Percentiles rank a stretch among this genome's conserved stretches.
Conservation (phyloP, 2,329 filamentous ascomycete species). For the Epichloe festucae region DNA sequence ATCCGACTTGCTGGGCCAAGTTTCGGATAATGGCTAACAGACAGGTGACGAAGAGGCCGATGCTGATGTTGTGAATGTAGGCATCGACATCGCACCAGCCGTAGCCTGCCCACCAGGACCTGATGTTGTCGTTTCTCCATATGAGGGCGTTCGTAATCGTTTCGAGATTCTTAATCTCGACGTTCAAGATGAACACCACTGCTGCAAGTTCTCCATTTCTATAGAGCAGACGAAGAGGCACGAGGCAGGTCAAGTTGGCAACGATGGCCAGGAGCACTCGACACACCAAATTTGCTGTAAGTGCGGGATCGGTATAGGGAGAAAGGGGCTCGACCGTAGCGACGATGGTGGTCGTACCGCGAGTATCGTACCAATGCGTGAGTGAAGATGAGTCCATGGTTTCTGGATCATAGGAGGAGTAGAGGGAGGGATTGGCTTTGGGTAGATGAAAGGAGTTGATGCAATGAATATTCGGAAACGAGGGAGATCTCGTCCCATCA, state of each 20-base stretch:
- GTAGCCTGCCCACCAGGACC: slow-evolving; percentile 36
- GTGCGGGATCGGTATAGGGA: slow-evolving; percentile 16
- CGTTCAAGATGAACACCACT: slow-evolving; percentile 32
- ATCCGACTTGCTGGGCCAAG: slow-evolving; percentile 35
- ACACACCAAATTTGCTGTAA: slow-evolving; percentile 33
- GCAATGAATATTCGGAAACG: not conserved
- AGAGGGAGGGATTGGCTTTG: not conserved
- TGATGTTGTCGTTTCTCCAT: slow-evolving; percentile 39
- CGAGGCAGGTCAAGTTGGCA: slow-evolving; percentile 32
- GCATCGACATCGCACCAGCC: slow-evolving; percentile 41
- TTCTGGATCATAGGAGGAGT: not conserved
- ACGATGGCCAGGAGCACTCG: slow-evolving; percentile 34
- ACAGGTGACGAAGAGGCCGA: slow-evolving; percentile 35
- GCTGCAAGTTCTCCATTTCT: slow-evolving; percentile 42
- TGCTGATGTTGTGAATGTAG: slow-evolving; percentile 32
- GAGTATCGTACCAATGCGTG: not conserved
- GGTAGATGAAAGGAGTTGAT: not conserved
- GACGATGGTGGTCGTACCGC: slow-evolving; percentile 1
- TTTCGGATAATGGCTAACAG: slow-evolving; percentile 43
- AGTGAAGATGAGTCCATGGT: not conserved
- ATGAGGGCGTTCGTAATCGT: slow-evolving; percentile 37
- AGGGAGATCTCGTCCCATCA: not conserved
- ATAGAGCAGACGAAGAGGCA: slow-evolving; percentile 38
- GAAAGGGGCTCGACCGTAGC: not conserved
- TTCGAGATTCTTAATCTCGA: slow-evolving; percentile 33